Conservation (phyloP, 2,329 filamentous ascomycete species). For the Hymenoscyphus fructigenus region DNA sequence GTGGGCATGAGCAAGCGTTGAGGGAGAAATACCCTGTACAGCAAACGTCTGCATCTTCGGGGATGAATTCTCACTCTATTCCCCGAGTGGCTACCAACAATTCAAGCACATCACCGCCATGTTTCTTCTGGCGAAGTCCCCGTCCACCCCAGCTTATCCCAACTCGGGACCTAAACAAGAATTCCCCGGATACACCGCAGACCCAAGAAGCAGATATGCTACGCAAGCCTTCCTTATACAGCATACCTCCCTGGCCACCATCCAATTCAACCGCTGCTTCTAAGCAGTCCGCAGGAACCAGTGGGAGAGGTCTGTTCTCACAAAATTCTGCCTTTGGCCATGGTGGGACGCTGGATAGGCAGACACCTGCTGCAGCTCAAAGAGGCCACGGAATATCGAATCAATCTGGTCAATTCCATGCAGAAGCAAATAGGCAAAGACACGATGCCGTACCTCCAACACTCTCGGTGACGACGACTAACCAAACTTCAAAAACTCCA, state of each 20-base stretch:
- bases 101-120: background rate
- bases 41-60: background rate
- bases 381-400: background rate
- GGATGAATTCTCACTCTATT: background rate
- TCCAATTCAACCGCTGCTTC: background rate
- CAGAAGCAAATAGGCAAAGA: background rate
- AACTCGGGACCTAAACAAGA: background rate
- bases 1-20: background rate
- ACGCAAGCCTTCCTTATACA: conserved; percentile 33
- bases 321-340: background rate
- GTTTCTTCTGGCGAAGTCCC: conserved; percentile 1
- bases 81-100: conserved; percentile 1
- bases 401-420: background rate
- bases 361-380: background rate
- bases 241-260: conserved; percentile 27
- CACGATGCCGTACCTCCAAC: background rate
- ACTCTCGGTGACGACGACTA: background rate
- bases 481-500: background rate
- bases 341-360: background rate
- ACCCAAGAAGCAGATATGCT: conserved; percentile 21
- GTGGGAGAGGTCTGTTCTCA: background rate
- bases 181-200: background rate
- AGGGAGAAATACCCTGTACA: background rate
- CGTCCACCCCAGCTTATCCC: background rate
- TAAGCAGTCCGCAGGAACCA: background rate